Conservation (phyloP, 208 protist species). For the Leishmania guyanensis region DNA sequence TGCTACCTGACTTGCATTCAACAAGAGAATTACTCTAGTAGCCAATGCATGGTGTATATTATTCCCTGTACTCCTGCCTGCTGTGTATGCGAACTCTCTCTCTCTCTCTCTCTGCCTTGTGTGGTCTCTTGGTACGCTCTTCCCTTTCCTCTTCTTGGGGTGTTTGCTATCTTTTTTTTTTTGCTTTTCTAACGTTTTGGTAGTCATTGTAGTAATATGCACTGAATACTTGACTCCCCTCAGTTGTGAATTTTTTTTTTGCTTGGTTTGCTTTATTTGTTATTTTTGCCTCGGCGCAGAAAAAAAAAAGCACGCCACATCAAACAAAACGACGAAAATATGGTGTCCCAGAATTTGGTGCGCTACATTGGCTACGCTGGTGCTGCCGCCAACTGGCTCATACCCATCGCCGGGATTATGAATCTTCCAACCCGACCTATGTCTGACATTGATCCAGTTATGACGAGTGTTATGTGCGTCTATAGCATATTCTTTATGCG, state of each 20-base stretch:
- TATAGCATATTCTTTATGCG: slow-evolving; percentile 88
- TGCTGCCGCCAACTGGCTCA: slow-evolving; percentile 89
- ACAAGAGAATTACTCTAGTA: neutral
- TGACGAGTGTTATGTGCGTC: slow-evolving; percentile 74
- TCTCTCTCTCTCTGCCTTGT: neutral
- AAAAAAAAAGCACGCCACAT: neutral
- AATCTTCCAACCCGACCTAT: slow-evolving; percentile 81
- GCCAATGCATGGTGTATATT: too few relatives aligned
- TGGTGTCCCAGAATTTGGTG: slow-evolving; percentile 75
- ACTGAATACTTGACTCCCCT: neutral
- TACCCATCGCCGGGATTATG: slow-evolving; percentile 86
- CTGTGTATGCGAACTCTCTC: neutral
- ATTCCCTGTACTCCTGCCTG: neutral
- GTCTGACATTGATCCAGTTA: slow-evolving; percentile 82
- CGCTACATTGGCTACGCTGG: slow-evolving; percentile 81
- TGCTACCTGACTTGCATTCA: neutral
- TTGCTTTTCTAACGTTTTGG: neutral
- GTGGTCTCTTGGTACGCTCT: neutral
- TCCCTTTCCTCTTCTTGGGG: neutral
- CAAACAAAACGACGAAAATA: slow-evolving; percentile 21
- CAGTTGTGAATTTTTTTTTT: slow-evolving; percentile 6
- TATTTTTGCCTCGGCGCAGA: neutral
- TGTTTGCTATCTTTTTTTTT: neutral
- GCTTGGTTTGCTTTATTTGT: neutral
- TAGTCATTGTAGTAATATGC: neutral